Evolutionary conservation across 805 yeast species (phyloP), one percentile per base, ranked within the genome.

Genomic region (Suhomyces xylopsoci): DNA sequence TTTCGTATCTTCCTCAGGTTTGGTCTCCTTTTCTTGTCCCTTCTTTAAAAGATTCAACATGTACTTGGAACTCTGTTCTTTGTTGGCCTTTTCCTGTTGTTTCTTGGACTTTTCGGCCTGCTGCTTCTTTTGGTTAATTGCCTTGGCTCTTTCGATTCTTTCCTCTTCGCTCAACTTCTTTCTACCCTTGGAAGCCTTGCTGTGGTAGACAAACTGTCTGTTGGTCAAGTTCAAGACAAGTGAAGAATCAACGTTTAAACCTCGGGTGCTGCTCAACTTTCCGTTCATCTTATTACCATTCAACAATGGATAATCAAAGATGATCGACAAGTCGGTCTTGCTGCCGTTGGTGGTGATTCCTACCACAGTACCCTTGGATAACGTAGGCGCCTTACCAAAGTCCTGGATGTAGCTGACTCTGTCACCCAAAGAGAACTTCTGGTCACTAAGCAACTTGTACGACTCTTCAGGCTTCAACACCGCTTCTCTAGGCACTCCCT

Each of bases 291-390:
- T 83, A 64, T 84, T 86, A 61, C 97, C 98, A 46, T 94, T 88
- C 49, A 91, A 76, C 51, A 93, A 76, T 41, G 92, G 88, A 52
- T 80, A 71, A 64, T 94, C 99, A 77, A 93, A 94, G 36, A 94
- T 68, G 49, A 94, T 85, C 57, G 88, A 90, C 52, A 94, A 74
- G 0, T 85, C 80, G 34, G 82, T 78, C 59, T 84, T 81, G 34
- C 82, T 78, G 42, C 89, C 90, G 41, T 82, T 76, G 3, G 81
- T 70, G 22, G 70, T 71, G 51, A 80, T 74, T 7, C 88, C 86
- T 48, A 89, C 87, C 51, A 94, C 96, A 0, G 97, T 91, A 66
- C 99, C 99, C 62, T 87, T 87, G 24, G 89, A 80, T 64, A 87
- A 90, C 52, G 85, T 70, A 25, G 97, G 96, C 14, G 92, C 96